phyloP scores from a whole-genome alignment of 2,329 filamentous ascomycete genomes.

The Ceratocystis harringtonii region DNA sequence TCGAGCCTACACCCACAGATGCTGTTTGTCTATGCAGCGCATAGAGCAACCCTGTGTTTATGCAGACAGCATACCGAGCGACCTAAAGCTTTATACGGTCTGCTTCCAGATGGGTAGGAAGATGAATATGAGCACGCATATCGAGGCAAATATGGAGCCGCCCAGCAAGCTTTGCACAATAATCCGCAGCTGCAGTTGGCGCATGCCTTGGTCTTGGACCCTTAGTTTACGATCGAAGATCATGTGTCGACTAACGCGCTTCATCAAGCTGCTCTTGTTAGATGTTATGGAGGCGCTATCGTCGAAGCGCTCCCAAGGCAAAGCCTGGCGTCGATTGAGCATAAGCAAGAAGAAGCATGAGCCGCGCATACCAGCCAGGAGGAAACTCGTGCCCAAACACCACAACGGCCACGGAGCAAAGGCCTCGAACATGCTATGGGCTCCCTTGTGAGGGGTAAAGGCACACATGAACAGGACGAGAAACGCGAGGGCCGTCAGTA shows the following conservation, averaged over 20 bases:
- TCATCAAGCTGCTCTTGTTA: conserved; percentile 21
- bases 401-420: conserved; percentile 33
- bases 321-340: conserved; percentile 31
- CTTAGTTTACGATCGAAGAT: conserved; percentile 33
- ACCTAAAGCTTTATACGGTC: conserved; percentile 19
- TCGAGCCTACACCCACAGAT: neutral
- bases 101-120: conserved; percentile 31
- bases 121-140: conserved; percentile 29
- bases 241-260: conserved; percentile 28
- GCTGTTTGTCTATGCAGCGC: too few species aligned
- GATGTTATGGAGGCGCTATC: conserved; percentile 23
- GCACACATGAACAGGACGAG: conserved; percentile 28
- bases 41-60: neutral
- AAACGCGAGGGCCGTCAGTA: conserved; percentile 28
- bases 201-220: conserved; percentile 31
- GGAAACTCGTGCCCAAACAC: conserved; percentile 30
- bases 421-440: conserved; percentile 29
- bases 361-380: conserved; percentile 31
- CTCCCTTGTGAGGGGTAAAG: conserved; percentile 26
- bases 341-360: conserved; percentile 35
- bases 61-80: neutral
- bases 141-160: conserved; percentile 26
- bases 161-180: conserved; percentile 29
- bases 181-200: conserved; percentile 31
- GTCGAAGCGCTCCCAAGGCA: conserved; percentile 35